Conservation (phyloP, 768 basidiomycete species). For the Mycena polygramma region DNA sequence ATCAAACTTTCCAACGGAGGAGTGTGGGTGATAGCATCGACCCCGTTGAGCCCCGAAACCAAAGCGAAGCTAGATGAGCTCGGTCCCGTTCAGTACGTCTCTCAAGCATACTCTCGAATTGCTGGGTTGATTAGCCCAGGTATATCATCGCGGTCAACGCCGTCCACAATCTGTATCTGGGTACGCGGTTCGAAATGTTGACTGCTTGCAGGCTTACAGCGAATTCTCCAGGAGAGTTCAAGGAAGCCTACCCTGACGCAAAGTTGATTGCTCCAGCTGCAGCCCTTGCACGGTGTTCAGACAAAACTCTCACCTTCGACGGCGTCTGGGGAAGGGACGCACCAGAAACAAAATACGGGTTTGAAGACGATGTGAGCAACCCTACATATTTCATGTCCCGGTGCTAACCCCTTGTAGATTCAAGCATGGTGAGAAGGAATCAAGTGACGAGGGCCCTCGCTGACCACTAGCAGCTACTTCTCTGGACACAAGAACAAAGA, state of each 20-base stretch:
- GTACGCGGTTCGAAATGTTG: conserved; percentile 45
- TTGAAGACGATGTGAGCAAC: conserved; percentile 70
- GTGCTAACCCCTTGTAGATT: conserved; percentile 46
- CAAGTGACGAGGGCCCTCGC: background rate
- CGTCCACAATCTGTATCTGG: conserved; percentile 71
- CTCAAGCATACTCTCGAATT: too few relatives aligned
- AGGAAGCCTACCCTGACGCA: conserved; percentile 75
- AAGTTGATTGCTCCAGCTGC: conserved; percentile 64
- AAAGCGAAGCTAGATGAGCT: conserved; percentile 71
- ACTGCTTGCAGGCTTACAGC: background rate
- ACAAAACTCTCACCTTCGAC: background rate
- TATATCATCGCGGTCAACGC: conserved; percentile 71
- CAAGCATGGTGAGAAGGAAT: conserved; percentile 59
- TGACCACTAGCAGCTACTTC: conserved; percentile 65
- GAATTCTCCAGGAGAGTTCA: conserved; percentile 63
- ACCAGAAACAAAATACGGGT: conserved; percentile 77
- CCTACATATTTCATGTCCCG: too few relatives aligned
- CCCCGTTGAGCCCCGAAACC: conserved; percentile 75
- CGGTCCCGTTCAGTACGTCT: conserved; percentile 74
- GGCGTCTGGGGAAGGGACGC: conserved; percentile 63
- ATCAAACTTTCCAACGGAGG: conserved; percentile 75
- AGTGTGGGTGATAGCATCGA: conserved; percentile 87
- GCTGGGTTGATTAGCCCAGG: conserved; percentile 43
- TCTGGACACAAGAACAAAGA: conserved; percentile 82
- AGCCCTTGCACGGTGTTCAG: too few relatives aligned